phyloP scores from a whole-genome alignment of 2,329 filamentous ascomycete genomes.

The Pyricularia sp. region DNA sequence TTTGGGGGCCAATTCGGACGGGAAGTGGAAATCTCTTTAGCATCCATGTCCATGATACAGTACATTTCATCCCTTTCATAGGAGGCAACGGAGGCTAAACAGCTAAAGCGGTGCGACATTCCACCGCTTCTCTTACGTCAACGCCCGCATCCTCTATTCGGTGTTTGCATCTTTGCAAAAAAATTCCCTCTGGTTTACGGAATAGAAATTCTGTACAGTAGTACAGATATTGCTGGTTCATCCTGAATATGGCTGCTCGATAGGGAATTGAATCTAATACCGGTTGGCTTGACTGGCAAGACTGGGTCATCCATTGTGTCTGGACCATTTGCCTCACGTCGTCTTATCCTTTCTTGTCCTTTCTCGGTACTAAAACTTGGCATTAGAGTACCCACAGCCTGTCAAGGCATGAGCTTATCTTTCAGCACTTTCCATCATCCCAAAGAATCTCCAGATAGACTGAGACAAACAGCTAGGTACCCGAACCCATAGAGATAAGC shows the following conservation, averaged over 20 bases:
- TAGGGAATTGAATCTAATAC: neutral
- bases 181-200: neutral
- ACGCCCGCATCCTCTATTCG: neutral
- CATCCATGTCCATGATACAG: neutral
- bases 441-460: neutral
- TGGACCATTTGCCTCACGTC: neutral
- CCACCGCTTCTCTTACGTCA: slow-evolving; percentile 6
- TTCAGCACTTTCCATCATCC: neutral
- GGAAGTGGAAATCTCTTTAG: neutral
- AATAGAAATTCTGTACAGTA: neutral
- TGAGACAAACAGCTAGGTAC: neutral
- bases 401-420: neutral
- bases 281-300: too few relatives aligned
- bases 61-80: neutral
- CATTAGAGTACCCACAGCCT: neutral
- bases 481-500: neutral
- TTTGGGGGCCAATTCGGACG: neutral
- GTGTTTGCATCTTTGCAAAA: neutral
- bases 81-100: neutral
- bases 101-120: neutral
- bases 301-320: neutral
- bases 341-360: neutral
- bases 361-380: neutral
- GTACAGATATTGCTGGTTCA: neutral
- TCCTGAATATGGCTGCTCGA: neutral